A percentile compares a stretch with the other conserved stretches of the same genome.
phyloP scores from a whole-genome alignment of 192 early-diverging fungal genomes.

The Spizellomyces punctatus region DNA sequence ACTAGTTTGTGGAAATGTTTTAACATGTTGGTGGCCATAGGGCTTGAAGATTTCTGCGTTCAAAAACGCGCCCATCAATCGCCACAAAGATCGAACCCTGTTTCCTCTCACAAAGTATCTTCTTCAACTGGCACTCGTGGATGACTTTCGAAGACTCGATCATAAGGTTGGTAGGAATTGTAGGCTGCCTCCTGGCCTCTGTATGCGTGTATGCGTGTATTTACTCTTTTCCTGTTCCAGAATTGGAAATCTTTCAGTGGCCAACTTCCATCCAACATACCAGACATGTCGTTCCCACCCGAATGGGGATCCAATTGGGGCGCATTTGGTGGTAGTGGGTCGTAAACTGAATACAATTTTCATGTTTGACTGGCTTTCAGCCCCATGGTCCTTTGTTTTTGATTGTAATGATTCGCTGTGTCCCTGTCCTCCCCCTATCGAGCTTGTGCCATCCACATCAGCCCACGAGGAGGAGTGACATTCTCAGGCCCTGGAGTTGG shows the following conservation, averaged over 20 bases:
- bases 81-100: conserved; percentile 59
- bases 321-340: too few relatives aligned
- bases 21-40: neutral
- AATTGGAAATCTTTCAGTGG: conserved; percentile 36
- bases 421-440: too few relatives aligned
- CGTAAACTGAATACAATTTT: too few relatives aligned
- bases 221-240: neutral
- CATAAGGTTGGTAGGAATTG: conserved; percentile 45
- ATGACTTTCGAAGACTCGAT: conserved; percentile 58
- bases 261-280: neutral
- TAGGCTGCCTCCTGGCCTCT: neutral
- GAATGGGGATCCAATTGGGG: too few relatives aligned
- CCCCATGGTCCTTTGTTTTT: too few relatives aligned
- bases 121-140: conserved; percentile 52
- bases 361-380: too few relatives aligned
- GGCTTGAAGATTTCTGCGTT: conserved; percentile 71
- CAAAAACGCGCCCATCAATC: conserved; percentile 54
- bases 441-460: too few relatives aligned
- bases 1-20: neutral
- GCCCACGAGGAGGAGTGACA: too few relatives aligned
- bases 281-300: too few relatives aligned
- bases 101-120: conserved; percentile 62
- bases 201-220: too few relatives aligned
- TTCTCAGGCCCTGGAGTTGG: too few relatives aligned
- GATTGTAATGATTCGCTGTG: too few relatives aligned